These are phyloP conservation scores for Pascua guehoae DNA, from an alignment of 1,284 basidiomycete species.

Conservation along the genomic window DNA sequence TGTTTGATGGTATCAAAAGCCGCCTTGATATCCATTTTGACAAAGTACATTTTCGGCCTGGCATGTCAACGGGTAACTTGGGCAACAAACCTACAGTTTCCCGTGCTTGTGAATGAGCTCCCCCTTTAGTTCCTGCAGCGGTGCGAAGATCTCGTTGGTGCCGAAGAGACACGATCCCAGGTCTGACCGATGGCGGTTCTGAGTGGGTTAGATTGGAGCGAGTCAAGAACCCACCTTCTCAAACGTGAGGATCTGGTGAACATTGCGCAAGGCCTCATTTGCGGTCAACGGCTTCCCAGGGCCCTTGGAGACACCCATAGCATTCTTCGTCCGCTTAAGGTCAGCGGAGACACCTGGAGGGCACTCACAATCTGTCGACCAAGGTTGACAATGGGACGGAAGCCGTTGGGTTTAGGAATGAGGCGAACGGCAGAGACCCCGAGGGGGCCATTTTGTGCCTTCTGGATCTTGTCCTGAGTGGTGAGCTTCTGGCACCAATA, in stretches of 20 bases:
- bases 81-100: slow-evolving; percentile 55
- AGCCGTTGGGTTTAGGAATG: slow-evolving; percentile 89
- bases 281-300: slow-evolving; percentile 17
- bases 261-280: slow-evolving; percentile 76
- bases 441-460: slow-evolving; percentile 19
- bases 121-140: slow-evolving; percentile 66
- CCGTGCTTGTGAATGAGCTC: slow-evolving; percentile 55
- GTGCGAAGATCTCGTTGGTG: slow-evolving; percentile 74
- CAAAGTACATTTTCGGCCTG: slow-evolving; percentile 85
- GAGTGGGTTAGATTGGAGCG: slow-evolving; percentile 1
- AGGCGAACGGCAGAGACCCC: slow-evolving; percentile 66
- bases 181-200: slow-evolving; percentile 63
- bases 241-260: slow-evolving; percentile 78
- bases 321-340: slow-evolving; percentile 10
- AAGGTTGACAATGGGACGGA: slow-evolving; percentile 91
- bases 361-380: slow-evolving; percentile 57
- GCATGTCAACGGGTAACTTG: neutral
- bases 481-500: neutral
- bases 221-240: slow-evolving; percentile 63
- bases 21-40: slow-evolving; percentile 91
- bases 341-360: slow-evolving; percentile 10
- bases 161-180: slow-evolving; percentile 78
- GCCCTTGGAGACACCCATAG: slow-evolving; percentile 13
- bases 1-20: slow-evolving; percentile 98
- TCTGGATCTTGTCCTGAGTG: neutral